Evolutionary conservation across 768 basidiomycete species (phyloP), one percentile per base, ranked within the genome.

Genomic region (Dioszegia hungarica): DNA sequence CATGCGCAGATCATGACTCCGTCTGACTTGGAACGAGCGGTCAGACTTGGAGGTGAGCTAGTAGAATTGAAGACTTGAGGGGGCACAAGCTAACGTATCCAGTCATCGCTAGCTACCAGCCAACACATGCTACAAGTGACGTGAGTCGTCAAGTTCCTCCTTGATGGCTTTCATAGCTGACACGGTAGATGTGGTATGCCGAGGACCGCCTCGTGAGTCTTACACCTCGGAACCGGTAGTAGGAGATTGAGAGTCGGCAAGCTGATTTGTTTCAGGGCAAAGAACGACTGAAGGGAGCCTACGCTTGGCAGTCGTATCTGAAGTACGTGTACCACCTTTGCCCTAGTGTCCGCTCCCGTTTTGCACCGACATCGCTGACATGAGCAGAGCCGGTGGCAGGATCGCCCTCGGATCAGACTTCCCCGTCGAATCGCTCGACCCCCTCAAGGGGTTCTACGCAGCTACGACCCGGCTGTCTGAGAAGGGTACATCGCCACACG

Each of bases 101-200:
- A 91, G 89, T 97, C 20, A 87, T 94, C 66, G 82, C 88, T 4
- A 93, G 90, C 63, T 89, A 94, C 2, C 92, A 97, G 67, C 92
- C 92, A 0, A 92, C 89, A 1, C 91, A 95, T 69, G 90, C 86
- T 83, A 90, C 77, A 76, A 84, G 78, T 10, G 59, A 64, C 58
- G 62, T 65, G 49, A 60, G 60, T 56, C 20, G 14, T 37, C 6
- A 29, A 1, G 36, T 3, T 27, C 47, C 20, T 40, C n/a, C 51
- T 50, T 12, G 22, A 37, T 15, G 58, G 25, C 8, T 39, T 47
- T 22, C 39, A 41, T 49, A 64, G 63, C 88, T 86, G 57, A 89
- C 85, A n/a, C 34, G 17, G 33, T 20, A 90, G 86, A 95, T 95
- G 92, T 82, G 83, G 78, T 97, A 93, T 66, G 92, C 91, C 0